These are phyloP conservation scores for Oligophagozyma castellii DNA, from an alignment of 1,139 yeast genomes.

Conservation along the genomic window DNA sequence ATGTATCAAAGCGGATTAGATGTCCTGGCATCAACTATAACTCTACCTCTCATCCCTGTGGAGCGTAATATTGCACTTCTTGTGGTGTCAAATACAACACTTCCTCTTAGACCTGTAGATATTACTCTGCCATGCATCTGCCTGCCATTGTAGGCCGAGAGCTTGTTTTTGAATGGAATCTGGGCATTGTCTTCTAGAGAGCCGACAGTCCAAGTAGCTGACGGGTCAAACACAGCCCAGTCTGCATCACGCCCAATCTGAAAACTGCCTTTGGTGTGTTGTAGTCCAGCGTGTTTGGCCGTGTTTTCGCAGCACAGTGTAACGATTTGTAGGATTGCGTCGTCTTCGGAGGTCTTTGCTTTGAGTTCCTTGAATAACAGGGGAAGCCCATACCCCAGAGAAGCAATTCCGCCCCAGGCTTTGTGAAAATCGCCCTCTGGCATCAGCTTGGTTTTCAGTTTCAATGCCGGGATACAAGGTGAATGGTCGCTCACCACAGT, in stretches of 20 bases:
- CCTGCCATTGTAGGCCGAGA: slow-evolving; percentile 74
- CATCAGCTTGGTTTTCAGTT: slow-evolving; percentile 64
- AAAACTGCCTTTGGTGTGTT: slow-evolving; percentile 58
- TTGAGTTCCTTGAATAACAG: slow-evolving; percentile 72
- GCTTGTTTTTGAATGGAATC: slow-evolving; percentile 66
- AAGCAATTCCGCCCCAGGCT: slow-evolving; percentile 97
- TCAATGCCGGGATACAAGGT: slow-evolving; percentile 87
- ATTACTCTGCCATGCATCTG: slow-evolving; percentile 56
- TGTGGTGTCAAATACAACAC: slow-evolving; percentile 31
- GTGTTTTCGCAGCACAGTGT: slow-evolving; percentile 75
- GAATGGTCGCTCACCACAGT: slow-evolving; percentile 92
- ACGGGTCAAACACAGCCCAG: slow-evolving; percentile 51
- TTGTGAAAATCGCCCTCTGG: slow-evolving; percentile 76
- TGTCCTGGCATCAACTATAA: no score
- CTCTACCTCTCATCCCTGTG: no score
- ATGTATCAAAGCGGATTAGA: no score
- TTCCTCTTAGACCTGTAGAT: slow-evolving; percentile 70
- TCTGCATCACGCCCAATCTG: slow-evolving; percentile 77
- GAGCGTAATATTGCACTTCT: no score
- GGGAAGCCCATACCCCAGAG: slow-evolving; percentile 84
- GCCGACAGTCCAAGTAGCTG: slow-evolving; percentile 29
- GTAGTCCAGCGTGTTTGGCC: slow-evolving; percentile 71
- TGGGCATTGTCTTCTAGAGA: slow-evolving; percentile 44
- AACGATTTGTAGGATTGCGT: slow-evolving; percentile 41
- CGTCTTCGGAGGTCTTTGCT: slow-evolving; percentile 18